Percentiles rank a stretch among this genome's conserved stretches.
Conservation (phyloP, 148 eudicot species). For the Persicaria tinctoria region DNA sequence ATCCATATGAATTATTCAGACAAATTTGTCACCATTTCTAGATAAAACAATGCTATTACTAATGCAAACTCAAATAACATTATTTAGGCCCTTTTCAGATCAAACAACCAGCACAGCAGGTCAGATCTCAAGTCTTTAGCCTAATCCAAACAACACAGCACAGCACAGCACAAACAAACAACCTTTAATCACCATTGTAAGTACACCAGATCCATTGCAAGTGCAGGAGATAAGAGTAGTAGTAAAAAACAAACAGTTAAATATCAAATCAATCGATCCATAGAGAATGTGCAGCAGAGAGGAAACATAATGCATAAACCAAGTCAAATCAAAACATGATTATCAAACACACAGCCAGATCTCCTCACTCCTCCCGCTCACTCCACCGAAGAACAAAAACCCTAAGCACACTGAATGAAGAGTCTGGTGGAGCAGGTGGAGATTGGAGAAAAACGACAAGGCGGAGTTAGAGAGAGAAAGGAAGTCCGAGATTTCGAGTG, state of each 20-base stretch:
- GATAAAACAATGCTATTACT: too few relatives aligned
- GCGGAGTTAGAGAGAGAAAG: not conserved
- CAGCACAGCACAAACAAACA: not conserved
- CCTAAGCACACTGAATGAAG: not conserved
- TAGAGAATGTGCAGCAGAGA: not conserved
- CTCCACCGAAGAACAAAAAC: not conserved
- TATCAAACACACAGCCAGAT: not conserved
- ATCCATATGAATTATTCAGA: not conserved
- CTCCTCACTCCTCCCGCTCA: not conserved
- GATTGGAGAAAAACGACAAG: not conserved
- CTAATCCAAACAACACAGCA: not conserved
- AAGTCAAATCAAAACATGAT: not conserved
- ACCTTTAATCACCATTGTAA: not conserved
- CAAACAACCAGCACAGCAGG: not conserved
- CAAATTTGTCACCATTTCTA: not conserved
- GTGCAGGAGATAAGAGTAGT: not conserved
- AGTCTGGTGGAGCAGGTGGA: not conserved
- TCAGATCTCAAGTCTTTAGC: not conserved
- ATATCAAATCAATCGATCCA: not conserved
- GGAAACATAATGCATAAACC: not conserved
- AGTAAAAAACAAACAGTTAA: not conserved
- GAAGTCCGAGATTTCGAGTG: too few relatives aligned
- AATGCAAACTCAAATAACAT: too few relatives aligned
- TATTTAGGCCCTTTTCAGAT: too few relatives aligned
- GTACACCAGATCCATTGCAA: not conserved